Evolutionary conservation across 495 filamentous ascomycete species (phyloP), one percentile per base, ranked within the genome.

Genomic region (Letharia lupina): DNA sequence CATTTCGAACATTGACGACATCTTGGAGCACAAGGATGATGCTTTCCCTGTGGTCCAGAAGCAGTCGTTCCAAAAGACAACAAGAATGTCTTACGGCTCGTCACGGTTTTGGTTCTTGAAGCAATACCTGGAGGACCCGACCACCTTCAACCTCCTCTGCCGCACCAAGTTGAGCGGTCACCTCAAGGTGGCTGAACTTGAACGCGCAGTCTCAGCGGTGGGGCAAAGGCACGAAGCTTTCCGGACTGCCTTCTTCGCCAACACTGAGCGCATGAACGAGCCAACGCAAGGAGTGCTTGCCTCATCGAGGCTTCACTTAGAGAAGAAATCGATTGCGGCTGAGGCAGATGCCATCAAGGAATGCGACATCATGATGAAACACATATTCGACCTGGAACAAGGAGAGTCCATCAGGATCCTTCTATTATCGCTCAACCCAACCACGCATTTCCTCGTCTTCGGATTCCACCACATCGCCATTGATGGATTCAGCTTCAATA

Each of bases 391-490:
- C n/a, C 35, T 68, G 16, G 74, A 78, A 56, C 41, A 69, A 2
- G 63, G 63, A 39, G 45, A 31, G 68, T 72, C 13, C 54, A 69
- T 63, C 65, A 72, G 62, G 42, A 47, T 39, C 68, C 71, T 12
- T 0, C 65, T 79, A 3, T 67, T 79, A 11, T 68, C 70, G 0
- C 37, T 71, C 4, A 58, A 37, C 40, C 61, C 9, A n/a, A 66
- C 9, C 56, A 70, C 42, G 37, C 65, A 41, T 65, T 73, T 16
- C 23, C 37, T 16, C 20, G 7, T 28, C 39, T 72, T 78, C 37
- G 68, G 65, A 16, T 79, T 73, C 60, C 78, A 81, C 44, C 82
- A 84, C 62, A 82, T 84, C 65, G 65, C 71, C 48, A 79, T 83
- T 71, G 82, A 84, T 63, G 80, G 78, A 0, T 68, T 78, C 23